These are phyloP conservation scores for Deakozyma indianensis DNA, from an alignment of 805 yeast species.

Conservation along the genomic window DNA sequence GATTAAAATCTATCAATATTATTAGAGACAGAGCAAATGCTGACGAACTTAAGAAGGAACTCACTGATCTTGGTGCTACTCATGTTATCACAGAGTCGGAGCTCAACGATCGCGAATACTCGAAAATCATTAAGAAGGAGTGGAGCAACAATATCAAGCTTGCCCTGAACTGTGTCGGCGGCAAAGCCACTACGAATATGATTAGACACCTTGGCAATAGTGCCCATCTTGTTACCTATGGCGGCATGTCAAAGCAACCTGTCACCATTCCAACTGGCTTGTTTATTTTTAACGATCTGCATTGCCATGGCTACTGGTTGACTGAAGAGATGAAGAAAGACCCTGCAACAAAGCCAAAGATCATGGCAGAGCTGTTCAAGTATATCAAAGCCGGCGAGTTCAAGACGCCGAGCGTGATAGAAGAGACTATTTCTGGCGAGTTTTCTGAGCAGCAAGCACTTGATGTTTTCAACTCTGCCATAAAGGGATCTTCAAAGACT, in stretches of 20 bases:
- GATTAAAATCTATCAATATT: constrained; percentile 72
- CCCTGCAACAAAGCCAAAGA: background rate
- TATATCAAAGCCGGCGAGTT: background rate
- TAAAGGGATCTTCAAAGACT: background rate
- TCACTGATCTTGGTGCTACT: constrained; percentile 65
- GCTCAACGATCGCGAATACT: constrained; percentile 53
- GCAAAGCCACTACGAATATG: constrained; percentile 64
- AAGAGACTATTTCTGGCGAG: background rate
- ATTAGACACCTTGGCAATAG: constrained; percentile 67
- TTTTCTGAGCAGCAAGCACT: background rate
- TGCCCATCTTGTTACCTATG: constrained; percentile 79
- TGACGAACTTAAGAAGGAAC: constrained; percentile 40
- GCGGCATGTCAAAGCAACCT: constrained; percentile 96
- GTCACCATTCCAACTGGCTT: constrained; percentile 80
- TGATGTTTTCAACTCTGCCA: background rate
- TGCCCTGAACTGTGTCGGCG: constrained; percentile 90
- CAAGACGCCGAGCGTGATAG: background rate
- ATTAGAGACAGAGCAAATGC: constrained; percentile 76
- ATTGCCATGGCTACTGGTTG: constrained; percentile 83
- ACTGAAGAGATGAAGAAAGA: constrained; percentile 5
- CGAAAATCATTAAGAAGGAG: constrained; percentile 32
- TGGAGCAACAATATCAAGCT: constrained; percentile 44
- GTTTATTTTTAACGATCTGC: constrained; percentile 78
- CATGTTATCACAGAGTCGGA: constrained; percentile 83
- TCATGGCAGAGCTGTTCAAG: background rate